A percentile compares a stretch with the other conserved stretches of the same genome.
Conservation (phyloP, 306 rosid species). For the Dalbergia oliveri region DNA sequence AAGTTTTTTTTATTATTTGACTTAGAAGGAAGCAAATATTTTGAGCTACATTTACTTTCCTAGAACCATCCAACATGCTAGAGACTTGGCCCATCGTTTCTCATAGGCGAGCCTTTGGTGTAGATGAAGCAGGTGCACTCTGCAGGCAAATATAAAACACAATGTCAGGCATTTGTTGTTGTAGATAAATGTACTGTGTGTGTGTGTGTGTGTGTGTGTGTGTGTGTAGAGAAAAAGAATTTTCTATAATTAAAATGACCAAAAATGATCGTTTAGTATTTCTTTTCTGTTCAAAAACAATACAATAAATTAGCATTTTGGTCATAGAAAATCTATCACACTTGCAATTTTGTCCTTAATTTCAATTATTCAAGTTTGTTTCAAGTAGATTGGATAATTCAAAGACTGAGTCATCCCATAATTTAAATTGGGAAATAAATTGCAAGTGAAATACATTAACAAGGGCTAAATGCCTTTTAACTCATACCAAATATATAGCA, state of each 20-base stretch:
- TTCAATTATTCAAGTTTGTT: not conserved
- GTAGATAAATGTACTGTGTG: not conserved
- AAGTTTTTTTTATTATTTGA: conserved; percentile 6
- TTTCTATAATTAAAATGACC: not conserved
- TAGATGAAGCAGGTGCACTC: conserved; percentile 74
- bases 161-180: conserved; percentile 40
- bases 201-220: not conserved
- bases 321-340: not conserved
- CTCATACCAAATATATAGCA: no score
- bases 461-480: no score
- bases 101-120: conserved; percentile 67
- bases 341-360: conserved; percentile 2
- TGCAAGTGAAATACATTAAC: no score
- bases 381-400: no score
- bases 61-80: not conserved
- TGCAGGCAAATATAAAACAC: conserved; percentile 53
- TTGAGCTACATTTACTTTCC: conserved; percentile 26
- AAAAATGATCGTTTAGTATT: not conserved
- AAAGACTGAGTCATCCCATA: no score
- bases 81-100: not conserved
- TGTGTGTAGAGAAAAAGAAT: not conserved
- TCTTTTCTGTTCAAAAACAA: not conserved
- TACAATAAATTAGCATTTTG: not conserved
- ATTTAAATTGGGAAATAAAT: no score
- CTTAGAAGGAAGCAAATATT: conserved; percentile 14